These are phyloP conservation scores for Lipomyces yamadae DNA, from an alignment of 805 yeast species.

Conservation along the genomic window DNA sequence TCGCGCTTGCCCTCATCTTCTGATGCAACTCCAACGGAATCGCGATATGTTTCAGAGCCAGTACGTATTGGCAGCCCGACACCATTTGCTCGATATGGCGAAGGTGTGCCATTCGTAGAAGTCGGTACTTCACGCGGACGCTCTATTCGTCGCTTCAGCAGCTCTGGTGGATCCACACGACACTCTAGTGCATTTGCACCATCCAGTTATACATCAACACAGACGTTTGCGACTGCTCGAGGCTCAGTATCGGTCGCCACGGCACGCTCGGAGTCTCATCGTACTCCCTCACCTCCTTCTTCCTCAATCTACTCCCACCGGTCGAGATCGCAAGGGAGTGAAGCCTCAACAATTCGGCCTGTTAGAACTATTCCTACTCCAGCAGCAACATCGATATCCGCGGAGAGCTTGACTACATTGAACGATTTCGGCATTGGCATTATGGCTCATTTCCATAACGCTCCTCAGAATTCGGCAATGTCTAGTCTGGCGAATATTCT, in stretches of 20 bases:
- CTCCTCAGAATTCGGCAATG: slow-evolving; percentile 23
- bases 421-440: slow-evolving; percentile 14
- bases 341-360: slow-evolving; percentile 28
- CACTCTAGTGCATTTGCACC: slow-evolving; percentile 30
- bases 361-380: slow-evolving; percentile 38
- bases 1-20: slow-evolving; percentile 18
- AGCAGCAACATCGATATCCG: slow-evolving; percentile 33
- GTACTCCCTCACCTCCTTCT: slow-evolving; percentile 7
- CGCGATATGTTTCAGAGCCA: slow-evolving; percentile 10
- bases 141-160: slow-evolving; percentile 10
- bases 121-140: slow-evolving; percentile 28
- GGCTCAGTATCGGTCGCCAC: slow-evolving; percentile 27
- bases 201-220: slow-evolving; percentile 34
- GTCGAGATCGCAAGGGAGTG: slow-evolving; percentile 22
- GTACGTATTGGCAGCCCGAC: slow-evolving; percentile 10
- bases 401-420: slow-evolving; percentile 25
- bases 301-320: slow-evolving; percentile 6
- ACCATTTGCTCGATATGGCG: slow-evolving; percentile 26
- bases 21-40: slow-evolving; percentile 13
- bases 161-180: neutral
- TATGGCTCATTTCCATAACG: slow-evolving; percentile 29
- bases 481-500: slow-evolving; percentile 22
- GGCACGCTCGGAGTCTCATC: slow-evolving; percentile 9
- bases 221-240: slow-evolving; percentile 34
- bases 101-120: slow-evolving; percentile 2